Base-by-base conservation (phyloP, 1,284 basidiomycete genomes). In the Apiotrichum veenhuisii region DNA sequence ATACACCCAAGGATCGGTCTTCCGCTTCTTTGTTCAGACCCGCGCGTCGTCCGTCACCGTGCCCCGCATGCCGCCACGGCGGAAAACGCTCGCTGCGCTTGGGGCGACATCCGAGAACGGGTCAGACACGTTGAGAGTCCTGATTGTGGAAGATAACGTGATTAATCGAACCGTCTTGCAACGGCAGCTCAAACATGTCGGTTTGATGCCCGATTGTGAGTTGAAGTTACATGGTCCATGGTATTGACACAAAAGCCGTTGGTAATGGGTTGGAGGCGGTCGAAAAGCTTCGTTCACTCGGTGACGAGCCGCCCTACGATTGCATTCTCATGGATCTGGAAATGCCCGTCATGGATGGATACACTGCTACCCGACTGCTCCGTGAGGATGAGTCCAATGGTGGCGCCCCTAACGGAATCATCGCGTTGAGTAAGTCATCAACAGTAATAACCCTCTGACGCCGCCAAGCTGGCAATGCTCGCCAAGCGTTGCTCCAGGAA, bases 211-310 rank as follows among this genome's bases (percentile, higher is more conserved):
- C 5, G 52, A 58, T 10, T 27, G 42, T 59, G 22, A 14, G 46
- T 46, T 5, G 7, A 30, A 12, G 30, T 25, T 5, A 7, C 20
- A 22, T 17, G 7, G 18, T 17, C 15, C 22, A 23, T 69, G 74
- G 27, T 77, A 77, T 7, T 68, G 63, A 54, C 75, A 10, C 41
- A 12, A 5, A 14, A 42, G 41, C 22, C 9, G 43, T 23, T 14
- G 25, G 20, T 18, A 44, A 79, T 56, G 79, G 79, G 9, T 64
- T 74, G 3, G 76, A 79, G 56, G 79, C 74, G 5, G 61, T 80
- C 26, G 71, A 78, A 27, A 67, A 68, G 55, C 64, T 79, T 11
- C 62, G 73, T 26, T 69, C 66, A 17, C 63, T 63, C 30, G 18
- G 15, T 11, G 18, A 30, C 22, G 8, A 5, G 5, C 2, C 25